A percentile compares a stretch with the other conserved stretches of the same genome.
phyloP scores from a whole-genome alignment of 352 stramenopile genomes.

The Pilasporangium apinafurcum region DNA sequence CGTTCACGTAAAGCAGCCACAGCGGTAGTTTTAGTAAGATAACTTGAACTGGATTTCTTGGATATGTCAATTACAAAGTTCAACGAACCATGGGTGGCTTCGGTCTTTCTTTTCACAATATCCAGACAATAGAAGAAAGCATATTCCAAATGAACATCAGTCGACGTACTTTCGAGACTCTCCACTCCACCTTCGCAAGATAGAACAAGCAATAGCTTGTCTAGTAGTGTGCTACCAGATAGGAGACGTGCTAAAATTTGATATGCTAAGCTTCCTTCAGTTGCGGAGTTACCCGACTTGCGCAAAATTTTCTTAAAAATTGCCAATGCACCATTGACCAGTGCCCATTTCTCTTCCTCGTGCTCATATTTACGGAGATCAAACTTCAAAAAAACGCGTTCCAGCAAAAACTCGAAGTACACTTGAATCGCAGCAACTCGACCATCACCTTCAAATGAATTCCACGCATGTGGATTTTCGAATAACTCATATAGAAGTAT shows the following conservation, averaged over 20 bases:
- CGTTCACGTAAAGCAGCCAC: constrained; percentile 51
- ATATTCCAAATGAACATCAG: constrained; percentile 68
- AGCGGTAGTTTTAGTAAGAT: constrained; percentile 40
- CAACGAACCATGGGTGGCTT: constrained; percentile 59
- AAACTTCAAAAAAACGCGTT: constrained; percentile 83
- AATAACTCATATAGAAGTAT: constrained; percentile 72
- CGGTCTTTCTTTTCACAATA: constrained; percentile 66
- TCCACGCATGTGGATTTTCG: constrained; percentile 68
- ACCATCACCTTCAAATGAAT: constrained; percentile 66
- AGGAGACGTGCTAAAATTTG: constrained; percentile 68
- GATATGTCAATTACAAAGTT: constrained; percentile 53
- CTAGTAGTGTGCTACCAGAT: constrained; percentile 52
- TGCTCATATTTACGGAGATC: constrained; percentile 77
- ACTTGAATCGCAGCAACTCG: constrained; percentile 71
- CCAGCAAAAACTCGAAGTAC: constrained; percentile 82
- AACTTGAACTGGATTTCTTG: constrained; percentile 35
- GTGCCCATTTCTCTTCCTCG: constrained; percentile 78
- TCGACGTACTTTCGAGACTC: constrained; percentile 61
- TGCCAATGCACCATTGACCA: constrained; percentile 57
- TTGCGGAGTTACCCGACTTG: constrained; percentile 28
- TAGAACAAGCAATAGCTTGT: constrained; percentile 67
- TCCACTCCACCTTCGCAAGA: constrained; percentile 65
- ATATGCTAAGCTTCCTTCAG: constrained; percentile 54
- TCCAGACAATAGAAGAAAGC: constrained; percentile 82
- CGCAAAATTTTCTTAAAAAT: constrained; percentile 81